Evolutionary conservation across 352 stramenopile species (phyloP).

Genomic region (Phytophthora aleatoria): DNA sequence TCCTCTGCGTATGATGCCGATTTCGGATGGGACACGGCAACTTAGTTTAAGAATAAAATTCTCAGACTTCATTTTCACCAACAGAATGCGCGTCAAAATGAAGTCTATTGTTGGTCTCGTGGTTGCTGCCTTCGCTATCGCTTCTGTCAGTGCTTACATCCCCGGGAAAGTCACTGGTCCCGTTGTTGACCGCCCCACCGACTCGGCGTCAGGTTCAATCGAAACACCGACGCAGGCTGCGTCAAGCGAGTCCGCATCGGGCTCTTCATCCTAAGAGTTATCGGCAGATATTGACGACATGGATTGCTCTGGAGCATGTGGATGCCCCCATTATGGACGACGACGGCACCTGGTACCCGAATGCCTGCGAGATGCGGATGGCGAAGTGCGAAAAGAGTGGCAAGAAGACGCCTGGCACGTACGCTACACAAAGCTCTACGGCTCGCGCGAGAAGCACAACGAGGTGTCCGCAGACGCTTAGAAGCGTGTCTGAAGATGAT

Average conservation of each 20-base stretch:
- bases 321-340: not conserved
- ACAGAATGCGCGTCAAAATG: not conserved
- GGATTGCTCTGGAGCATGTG: not conserved
- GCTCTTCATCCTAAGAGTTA: not conserved
- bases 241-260: not conserved
- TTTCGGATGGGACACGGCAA: not conserved
- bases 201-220: not conserved
- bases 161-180: not conserved
- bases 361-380: not conserved
- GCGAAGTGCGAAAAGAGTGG: slow-evolving; percentile 1
- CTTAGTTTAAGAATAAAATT: not conserved
- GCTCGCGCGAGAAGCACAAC: not conserved
- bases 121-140: not conserved
- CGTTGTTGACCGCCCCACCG: not conserved
- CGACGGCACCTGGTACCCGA: slow-evolving; percentile 1
- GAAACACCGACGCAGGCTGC: not conserved
- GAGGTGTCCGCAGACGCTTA: not conserved
- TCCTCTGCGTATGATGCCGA: too few species aligned
- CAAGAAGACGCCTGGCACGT: not conserved
- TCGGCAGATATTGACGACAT: not conserved
- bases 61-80: not conserved
- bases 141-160: not conserved
- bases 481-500: not conserved
- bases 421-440: not conserved
- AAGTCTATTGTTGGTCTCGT: not conserved